Evolutionary conservation across 1,139 yeast genomes (phyloP).

Genomic region (Debaryomycetaceae sp.): DNA sequence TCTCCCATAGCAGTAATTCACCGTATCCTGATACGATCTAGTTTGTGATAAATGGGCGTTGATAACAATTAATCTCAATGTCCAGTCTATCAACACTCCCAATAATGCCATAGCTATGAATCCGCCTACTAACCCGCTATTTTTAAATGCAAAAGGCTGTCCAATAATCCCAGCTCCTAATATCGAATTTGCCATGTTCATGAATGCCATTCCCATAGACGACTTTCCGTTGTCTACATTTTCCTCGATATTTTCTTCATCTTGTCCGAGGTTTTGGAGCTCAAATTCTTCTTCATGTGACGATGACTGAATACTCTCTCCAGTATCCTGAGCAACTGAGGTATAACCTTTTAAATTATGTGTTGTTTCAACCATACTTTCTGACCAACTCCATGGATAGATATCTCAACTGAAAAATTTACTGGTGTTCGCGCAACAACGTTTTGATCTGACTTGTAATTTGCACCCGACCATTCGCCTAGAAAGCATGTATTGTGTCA

Average conservation of each 20-base stretch:
- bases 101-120: constrained; percentile 55
- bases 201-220: constrained; percentile 82
- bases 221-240: constrained; percentile 22
- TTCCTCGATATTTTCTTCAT: constrained; percentile 4
- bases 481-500: too few species aligned
- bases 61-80: constrained; percentile 70
- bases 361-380: background rate
- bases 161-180: constrained; percentile 96
- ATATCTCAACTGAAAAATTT: constrained; percentile 1
- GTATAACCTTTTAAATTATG: background rate
- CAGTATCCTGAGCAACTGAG: background rate
- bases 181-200: constrained; percentile 95
- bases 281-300: constrained; percentile 20
- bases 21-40: constrained; percentile 83
- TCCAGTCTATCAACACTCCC: constrained; percentile 84
- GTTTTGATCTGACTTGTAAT: background rate
- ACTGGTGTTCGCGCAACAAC: background rate
- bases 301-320: background rate
- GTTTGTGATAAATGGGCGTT: constrained; percentile 78
- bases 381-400: background rate
- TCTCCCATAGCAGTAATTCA: constrained; percentile 72
- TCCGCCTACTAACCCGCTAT: constrained; percentile 79
- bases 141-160: constrained; percentile 83
- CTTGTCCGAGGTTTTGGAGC: constrained; percentile 20
- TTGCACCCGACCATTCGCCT: background rate